A percentile compares a stretch with the other conserved stretches of the same genome.
These are phyloP conservation scores for Didymella segeticola DNA, from an alignment of 2,329 filamentous ascomycete species.

Conservation along the genomic window DNA sequence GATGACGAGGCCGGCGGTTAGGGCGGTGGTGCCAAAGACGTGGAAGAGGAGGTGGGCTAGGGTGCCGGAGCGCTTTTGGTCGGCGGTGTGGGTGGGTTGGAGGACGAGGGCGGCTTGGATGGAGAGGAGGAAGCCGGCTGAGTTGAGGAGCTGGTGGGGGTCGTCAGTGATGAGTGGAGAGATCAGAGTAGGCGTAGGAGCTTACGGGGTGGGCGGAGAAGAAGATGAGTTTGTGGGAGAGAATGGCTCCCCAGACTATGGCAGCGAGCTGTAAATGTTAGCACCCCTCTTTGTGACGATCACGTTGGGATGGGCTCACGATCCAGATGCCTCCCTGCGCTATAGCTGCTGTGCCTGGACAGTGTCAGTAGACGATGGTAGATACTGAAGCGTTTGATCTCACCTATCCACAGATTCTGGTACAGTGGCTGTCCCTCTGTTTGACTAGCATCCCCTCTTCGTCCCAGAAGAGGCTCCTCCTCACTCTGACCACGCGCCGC, in stretches of 20 bases:
- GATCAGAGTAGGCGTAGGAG: constrained; percentile 31
- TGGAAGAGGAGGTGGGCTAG: constrained; percentile 74
- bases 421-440: constrained; percentile 67
- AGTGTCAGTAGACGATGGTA: constrained; percentile 19
- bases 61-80: constrained; percentile 72
- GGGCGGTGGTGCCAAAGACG: constrained; percentile 65
- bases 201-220: constrained; percentile 88
- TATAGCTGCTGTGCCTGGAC: constrained; percentile 76
- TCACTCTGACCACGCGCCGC: constrained; percentile 52
- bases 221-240: constrained; percentile 74
- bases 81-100: constrained; percentile 81
- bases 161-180: constrained; percentile 15
- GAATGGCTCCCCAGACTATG: constrained; percentile 79
- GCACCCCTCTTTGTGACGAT: not conserved
- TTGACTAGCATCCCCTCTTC: constrained; percentile 76
- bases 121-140: constrained; percentile 73
- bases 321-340: constrained; percentile 81
- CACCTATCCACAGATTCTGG: constrained; percentile 78
- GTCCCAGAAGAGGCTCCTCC: constrained; percentile 74
- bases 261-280: constrained; percentile 63
- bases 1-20: constrained; percentile 70
- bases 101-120: constrained; percentile 82
- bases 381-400: constrained; percentile 24
- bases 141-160: constrained; percentile 58
- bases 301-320: constrained; percentile 49